Conservation (phyloP, 257 asterid genomes). For the Solanum pimpinellifolium region DNA sequence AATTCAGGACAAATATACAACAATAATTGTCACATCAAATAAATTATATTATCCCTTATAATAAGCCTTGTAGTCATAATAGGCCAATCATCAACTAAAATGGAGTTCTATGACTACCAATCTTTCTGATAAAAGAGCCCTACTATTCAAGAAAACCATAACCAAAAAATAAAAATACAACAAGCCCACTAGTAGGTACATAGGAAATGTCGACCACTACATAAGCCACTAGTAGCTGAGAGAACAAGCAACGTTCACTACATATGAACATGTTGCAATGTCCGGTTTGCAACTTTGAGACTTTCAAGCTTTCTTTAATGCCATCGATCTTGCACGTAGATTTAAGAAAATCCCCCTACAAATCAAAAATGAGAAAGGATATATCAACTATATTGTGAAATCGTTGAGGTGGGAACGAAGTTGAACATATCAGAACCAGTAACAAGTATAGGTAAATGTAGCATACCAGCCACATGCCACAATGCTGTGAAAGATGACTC, state of each 20-base stretch:
- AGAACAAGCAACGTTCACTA: not conserved
- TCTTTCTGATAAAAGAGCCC: not conserved
- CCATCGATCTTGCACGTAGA: conserved; percentile 57
- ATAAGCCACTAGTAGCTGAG: conserved; percentile 1
- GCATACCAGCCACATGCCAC: conserved; percentile 79
- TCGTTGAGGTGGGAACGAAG: not conserved
- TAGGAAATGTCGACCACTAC: not conserved
- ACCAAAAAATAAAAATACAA: not conserved
- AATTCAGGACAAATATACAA: no score
- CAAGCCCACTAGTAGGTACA: not conserved
- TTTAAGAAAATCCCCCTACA: conserved; percentile 75
- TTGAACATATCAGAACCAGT: not conserved
- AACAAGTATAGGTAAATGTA: not conserved
- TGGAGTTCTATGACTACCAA: not conserved
- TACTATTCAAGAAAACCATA: not conserved
- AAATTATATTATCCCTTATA: not conserved
- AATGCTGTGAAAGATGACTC: conserved; percentile 73
- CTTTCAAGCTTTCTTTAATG: conserved; percentile 36
- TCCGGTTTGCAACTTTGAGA: not conserved
- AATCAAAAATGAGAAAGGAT: not conserved
- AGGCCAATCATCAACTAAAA: not conserved
- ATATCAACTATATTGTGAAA: not conserved
- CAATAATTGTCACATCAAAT: not conserved
- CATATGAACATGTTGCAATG: not conserved
- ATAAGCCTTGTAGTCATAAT: not conserved